Conservation (phyloP, 2,329 filamentous ascomycete genomes). For the Aureobasidium vineae region DNA sequence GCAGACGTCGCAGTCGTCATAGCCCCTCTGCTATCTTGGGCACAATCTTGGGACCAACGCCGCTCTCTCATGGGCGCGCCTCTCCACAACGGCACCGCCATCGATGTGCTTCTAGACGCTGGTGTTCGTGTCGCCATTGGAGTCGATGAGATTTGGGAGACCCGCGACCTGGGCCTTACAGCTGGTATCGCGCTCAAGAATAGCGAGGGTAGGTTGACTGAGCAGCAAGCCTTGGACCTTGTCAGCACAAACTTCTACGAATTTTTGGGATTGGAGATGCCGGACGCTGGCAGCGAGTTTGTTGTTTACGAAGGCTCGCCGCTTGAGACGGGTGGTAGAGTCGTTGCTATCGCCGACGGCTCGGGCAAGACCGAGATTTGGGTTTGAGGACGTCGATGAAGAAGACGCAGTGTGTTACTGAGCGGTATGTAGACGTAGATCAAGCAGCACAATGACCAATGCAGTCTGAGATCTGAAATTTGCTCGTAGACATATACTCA, state of each 20-base stretch:
- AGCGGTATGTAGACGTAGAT: too few species aligned
- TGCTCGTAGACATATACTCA: background rate
- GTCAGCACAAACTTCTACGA: constrained; percentile 58
- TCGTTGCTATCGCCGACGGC: constrained; percentile 55
- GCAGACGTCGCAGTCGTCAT: constrained; percentile 61
- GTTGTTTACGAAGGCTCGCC: constrained; percentile 64
- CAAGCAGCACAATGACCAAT: too few species aligned
- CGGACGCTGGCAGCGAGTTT: constrained; percentile 49
- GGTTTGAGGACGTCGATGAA: constrained; percentile 20
- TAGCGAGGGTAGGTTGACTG: constrained; percentile 53
- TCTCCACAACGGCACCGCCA: constrained; percentile 62
- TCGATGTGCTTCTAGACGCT: constrained; percentile 58
- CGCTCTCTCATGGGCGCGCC: constrained; percentile 63
- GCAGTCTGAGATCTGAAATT: background rate
- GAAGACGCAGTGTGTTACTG: background rate
- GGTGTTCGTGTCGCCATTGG: constrained; percentile 60
- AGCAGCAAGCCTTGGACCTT: constrained; percentile 57
- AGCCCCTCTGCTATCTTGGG: constrained; percentile 57
- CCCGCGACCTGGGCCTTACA: constrained; percentile 59
- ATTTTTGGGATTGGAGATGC: constrained; percentile 52
- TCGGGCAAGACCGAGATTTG: constrained; percentile 34
- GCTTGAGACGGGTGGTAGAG: constrained; percentile 57
- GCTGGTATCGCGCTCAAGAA: constrained; percentile 62
- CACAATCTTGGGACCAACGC: constrained; percentile 59
- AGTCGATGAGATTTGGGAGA: constrained; percentile 61